A percentile compares a stretch with the other conserved stretches of the same genome.
These are phyloP conservation scores for apple (Malus domestica) DNA, from an alignment of 306 rosid species.

Conservation along the genomic window DNA sequence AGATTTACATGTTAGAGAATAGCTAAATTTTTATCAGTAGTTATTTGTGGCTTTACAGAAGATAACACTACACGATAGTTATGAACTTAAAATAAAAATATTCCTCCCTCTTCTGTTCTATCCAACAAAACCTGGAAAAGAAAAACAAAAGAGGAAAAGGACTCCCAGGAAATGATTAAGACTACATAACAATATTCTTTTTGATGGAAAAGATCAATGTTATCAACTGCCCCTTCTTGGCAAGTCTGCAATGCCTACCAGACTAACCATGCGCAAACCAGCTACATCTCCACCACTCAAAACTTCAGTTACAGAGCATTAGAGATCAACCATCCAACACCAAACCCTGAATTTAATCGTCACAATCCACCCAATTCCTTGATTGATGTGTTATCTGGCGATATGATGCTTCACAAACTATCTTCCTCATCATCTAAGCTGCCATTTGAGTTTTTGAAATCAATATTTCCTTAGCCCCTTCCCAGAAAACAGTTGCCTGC, in stretches of 20 bases:
- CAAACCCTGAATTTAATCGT: constrained; percentile 32
- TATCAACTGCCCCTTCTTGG: constrained; percentile 25
- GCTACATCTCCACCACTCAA: constrained; percentile 34
- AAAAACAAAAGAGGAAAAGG: background rate
- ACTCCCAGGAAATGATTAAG: background rate
- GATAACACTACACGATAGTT: background rate
- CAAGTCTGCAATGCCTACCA: constrained; percentile 37
- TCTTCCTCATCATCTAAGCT: constrained; percentile 30
- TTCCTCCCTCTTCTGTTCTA: background rate
- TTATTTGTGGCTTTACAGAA: constrained; percentile 11
- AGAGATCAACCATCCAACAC: constrained; percentile 67
- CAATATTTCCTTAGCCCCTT: constrained; percentile 19
- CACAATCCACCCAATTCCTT: constrained; percentile 29
- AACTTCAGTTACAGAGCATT: constrained; percentile 57
- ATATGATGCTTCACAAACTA: constrained; percentile 26
- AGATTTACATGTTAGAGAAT: constrained; percentile 24
- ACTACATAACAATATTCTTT: background rate
- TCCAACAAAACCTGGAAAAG: background rate
- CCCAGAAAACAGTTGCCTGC: constrained; percentile 44
- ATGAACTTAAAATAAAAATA: background rate
- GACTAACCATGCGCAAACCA: constrained; percentile 11
- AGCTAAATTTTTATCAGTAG: constrained; percentile 4
- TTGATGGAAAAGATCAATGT: background rate
- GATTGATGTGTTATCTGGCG: constrained; percentile 35
- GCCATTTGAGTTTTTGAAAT: constrained; percentile 11